phyloP scores from a whole-genome alignment of 352 stramenopile genomes.

The Phytophthora quininea region DNA sequence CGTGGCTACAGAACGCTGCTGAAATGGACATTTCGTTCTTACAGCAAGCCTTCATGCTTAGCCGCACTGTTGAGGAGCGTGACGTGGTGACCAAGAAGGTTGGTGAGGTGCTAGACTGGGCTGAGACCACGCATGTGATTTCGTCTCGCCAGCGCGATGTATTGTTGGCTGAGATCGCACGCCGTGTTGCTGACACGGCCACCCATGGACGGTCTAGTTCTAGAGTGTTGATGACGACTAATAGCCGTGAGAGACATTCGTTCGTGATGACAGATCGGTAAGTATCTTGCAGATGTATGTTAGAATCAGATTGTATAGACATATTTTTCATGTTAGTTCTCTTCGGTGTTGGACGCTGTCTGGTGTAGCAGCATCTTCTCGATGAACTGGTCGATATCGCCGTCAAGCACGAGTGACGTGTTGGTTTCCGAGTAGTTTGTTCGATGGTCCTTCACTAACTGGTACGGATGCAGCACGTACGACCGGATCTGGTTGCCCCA shows the following conservation, averaged over 20 bases:
- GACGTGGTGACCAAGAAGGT: conserved; percentile 83
- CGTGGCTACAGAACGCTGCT: conserved; percentile 90
- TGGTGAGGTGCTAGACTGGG: conserved; percentile 85
- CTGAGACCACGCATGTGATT: conserved; percentile 77
- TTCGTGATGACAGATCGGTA: conserved; percentile 38
- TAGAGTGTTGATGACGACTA: conserved; percentile 18
- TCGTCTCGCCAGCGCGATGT: conserved; percentile 73
- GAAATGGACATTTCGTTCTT: conserved; percentile 85
- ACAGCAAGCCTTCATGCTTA: conserved; percentile 88
- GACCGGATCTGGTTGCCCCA: conserved; percentile 95
- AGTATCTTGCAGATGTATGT: background rate
- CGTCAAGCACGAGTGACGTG: conserved; percentile 90
- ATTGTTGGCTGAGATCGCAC: conserved; percentile 71
- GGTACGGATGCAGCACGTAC: conserved; percentile 98
- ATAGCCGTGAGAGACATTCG: conserved; percentile 30
- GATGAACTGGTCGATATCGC: conserved; percentile 85
- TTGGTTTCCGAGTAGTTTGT: conserved; percentile 92
- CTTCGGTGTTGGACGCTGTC: conserved; percentile 11
- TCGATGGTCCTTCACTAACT: conserved; percentile 97
- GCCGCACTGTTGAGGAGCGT: conserved; percentile 71
- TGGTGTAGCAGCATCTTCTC: conserved; percentile 72
- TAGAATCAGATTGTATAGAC: background rate
- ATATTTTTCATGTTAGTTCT: background rate
- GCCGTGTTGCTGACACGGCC: conserved; percentile 59
- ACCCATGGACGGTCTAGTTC: conserved; percentile 26